Percentiles rank a stretch among this genome's conserved stretches.
Conservation (phyloP, 176 grass and related monocot genomes). For the Tillandsia fasciculata region DNA sequence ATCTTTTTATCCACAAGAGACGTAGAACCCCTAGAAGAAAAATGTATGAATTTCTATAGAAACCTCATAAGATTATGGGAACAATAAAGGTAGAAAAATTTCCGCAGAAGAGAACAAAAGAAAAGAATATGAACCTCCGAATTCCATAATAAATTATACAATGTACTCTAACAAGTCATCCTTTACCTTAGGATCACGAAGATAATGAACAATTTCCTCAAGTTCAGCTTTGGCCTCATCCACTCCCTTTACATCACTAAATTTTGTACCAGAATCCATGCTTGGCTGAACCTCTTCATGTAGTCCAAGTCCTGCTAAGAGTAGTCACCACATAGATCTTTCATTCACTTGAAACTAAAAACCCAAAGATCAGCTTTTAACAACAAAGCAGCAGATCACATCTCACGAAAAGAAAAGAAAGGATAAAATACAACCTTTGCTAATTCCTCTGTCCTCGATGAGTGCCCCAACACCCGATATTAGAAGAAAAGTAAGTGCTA, state of each 20-base stretch:
- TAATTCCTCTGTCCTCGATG: constrained; percentile 90
- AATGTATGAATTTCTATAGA: background rate
- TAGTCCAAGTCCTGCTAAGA: constrained; percentile 62
- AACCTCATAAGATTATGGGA: background rate
- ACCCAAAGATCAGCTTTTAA: background rate
- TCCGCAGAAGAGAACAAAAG: background rate
- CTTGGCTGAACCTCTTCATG: constrained; percentile 88
- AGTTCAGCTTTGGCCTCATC: constrained; percentile 97
- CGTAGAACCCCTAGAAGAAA: background rate
- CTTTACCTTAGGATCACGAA: constrained; percentile 90
- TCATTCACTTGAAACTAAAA: constrained; percentile 2
- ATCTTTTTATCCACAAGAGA: background rate
- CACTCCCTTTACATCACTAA: constrained; percentile 93
- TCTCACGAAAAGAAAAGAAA: constrained; percentile 9
- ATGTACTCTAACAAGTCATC: background rate
- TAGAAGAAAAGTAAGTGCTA: constrained; percentile 82
- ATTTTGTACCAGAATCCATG: constrained; percentile 75
- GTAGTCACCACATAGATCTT: constrained; percentile 15
- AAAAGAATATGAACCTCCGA: background rate
- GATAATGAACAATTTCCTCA: constrained; percentile 98
- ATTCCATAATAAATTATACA: background rate
- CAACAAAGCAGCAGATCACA: background rate
- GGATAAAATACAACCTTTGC: constrained; percentile 45
- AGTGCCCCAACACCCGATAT: constrained; percentile 90
- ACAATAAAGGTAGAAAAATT: background rate